phyloP scores from a whole-genome alignment of 768 basidiomycete genomes.

The Amanita pallidorosea region DNA sequence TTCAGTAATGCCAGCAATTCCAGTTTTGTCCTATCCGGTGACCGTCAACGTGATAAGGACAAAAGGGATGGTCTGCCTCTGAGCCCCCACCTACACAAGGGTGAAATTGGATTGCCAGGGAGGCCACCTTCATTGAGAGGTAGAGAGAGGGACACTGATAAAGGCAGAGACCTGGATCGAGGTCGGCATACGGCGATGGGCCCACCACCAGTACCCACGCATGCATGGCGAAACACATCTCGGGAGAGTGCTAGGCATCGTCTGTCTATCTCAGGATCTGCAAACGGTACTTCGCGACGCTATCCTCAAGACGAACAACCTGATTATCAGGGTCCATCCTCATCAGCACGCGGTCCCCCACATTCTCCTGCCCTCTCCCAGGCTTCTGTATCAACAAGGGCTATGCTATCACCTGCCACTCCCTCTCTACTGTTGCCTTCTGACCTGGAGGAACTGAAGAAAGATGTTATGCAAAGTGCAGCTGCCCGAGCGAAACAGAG shows the following conservation, averaged over 20 bases:
- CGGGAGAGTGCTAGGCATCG: constrained; percentile 42
- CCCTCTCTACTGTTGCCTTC: constrained; percentile 20
- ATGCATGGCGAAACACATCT: constrained; percentile 20
- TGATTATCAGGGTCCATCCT: constrained; percentile 14
- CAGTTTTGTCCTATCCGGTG: constrained; percentile 12
- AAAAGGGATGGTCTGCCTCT: constrained; percentile 28
- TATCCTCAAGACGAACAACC: constrained; percentile 20
- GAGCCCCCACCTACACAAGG: constrained; percentile 24
- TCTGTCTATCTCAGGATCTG: constrained; percentile 24
- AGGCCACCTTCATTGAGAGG: constrained; percentile 13
- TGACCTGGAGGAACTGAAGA: constrained; percentile 57
- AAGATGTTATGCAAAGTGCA: constrained; percentile 73
- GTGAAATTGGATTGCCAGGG: constrained; percentile 14
- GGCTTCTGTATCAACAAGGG: constrained; percentile 17
- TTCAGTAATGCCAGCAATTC: constrained; percentile 21
- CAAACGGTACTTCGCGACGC: constrained; percentile 19
- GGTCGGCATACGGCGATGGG: constrained; percentile 33
- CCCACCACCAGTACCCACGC: constrained; percentile 36
- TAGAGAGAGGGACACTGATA: constrained; percentile 22
- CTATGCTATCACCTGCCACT: constrained; percentile 24
- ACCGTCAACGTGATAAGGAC: constrained; percentile 15
- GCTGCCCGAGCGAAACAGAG: constrained; percentile 77
- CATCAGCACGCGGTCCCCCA: constrained; percentile 20
- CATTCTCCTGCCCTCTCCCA: constrained; percentile 37
- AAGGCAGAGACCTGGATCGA: not conserved